phyloP scores from a whole-genome alignment of 164 flowering plant genomes.

The Stephania yunnanensis region DNA sequence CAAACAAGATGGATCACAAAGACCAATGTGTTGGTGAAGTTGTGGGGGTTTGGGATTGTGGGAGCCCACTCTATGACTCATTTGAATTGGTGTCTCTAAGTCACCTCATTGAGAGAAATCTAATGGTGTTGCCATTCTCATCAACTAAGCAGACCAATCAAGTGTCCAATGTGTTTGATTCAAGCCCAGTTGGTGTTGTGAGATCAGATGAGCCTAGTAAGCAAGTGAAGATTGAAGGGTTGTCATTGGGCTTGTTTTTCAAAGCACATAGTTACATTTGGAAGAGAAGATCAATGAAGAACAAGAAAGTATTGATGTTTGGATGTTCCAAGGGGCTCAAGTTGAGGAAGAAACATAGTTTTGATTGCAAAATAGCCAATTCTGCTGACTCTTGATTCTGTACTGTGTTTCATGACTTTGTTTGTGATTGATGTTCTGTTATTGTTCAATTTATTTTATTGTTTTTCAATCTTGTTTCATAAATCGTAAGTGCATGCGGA shows the following conservation, averaged over 20 bases:
- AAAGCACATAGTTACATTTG: constrained; percentile 1
- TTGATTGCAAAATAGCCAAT: neutral
- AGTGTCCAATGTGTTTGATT: neutral
- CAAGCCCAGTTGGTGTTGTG: neutral
- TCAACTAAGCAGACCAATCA: neutral
- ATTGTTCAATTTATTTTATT: too few species aligned
- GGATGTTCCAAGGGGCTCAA: constrained; percentile 7
- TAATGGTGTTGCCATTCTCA: constrained; percentile 36
- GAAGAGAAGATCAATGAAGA: constrained; percentile 14
- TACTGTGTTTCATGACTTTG: too few species aligned
- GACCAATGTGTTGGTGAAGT: neutral
- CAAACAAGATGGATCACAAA: constrained; percentile 4
- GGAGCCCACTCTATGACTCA: constrained; percentile 71
- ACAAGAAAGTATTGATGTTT: constrained; percentile 14
- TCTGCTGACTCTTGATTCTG: too few species aligned
- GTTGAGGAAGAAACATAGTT: constrained; percentile 17
- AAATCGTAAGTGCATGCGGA: too few species aligned
- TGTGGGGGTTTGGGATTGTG: constrained; percentile 48
- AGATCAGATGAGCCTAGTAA: neutral
- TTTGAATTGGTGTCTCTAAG: constrained; percentile 47
- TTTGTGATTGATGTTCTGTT: too few species aligned
- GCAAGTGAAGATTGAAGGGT: neutral
- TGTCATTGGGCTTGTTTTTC: constrained; percentile 12
- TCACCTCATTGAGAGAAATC: constrained; percentile 50
- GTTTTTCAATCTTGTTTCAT: too few species aligned